Base-by-base conservation (phyloP, 352 stramenopile species). In the Phytophthora kernoviae region DNA sequence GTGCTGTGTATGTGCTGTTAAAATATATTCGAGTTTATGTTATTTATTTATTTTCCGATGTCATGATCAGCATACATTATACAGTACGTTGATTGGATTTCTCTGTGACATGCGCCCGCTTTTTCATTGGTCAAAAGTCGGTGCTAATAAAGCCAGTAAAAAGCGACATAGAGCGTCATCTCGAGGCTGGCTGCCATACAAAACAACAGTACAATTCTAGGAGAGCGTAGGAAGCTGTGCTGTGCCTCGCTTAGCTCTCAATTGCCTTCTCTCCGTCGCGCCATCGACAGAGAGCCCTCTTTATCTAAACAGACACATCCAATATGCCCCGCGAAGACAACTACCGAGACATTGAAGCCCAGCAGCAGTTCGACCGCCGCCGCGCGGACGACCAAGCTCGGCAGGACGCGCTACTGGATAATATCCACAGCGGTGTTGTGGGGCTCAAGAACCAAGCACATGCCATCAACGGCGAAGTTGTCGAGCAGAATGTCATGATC, bases 401-500 rank as follows among this genome's bases (percentile, higher is more conserved):
- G 4, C 86, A 94, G 67, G 86, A 94, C 54, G 79, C 71, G 18
- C 47, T 86, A 62, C 75, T 94, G 22, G 85, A 94, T 62, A 66
- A 93, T 52, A 89, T 94, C 50, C 79, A 91, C 65, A 73, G 68
- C 47, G 85, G 85, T 49, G 85, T 92, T 22, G 81, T 85, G 61
- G 78, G 80, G 1, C 76, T 94, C 5, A 91, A 91, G 80, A 86
- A 89, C 69, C 82, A 94, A 41, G 85, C 85, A 37, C 76, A 90
- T 18, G 85, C 83, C 21, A 94, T 94, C 58, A 93, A 94, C 51
- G 81, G 77, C 58, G 85, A 94, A 69, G 85, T 94, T 12, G 67
- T 92, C 32, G 79, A 89, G 61, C 85, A 94, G 58, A 94, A 90
- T 58, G 64, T 73, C 62, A 85, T 93, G 68, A 88, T 94, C 54